phyloP scores from a whole-genome alignment of 1,284 basidiomycete genomes.

The Malassezia furfur region DNA sequence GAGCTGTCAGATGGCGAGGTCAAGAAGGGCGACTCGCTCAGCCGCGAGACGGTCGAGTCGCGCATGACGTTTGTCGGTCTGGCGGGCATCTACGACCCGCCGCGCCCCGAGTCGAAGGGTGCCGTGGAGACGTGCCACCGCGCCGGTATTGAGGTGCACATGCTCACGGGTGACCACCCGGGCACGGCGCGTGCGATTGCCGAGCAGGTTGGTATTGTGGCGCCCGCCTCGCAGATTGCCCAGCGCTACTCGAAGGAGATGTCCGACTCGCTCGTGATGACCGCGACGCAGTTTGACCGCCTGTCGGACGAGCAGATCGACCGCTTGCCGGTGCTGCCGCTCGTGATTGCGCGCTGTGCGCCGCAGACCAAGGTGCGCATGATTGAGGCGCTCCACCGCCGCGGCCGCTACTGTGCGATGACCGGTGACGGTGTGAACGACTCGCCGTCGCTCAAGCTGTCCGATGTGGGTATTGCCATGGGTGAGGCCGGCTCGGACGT shows the following conservation, averaged over 20 bases:
- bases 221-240: slow-evolving; percentile 38
- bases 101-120: slow-evolving; percentile 59
- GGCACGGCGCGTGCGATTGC: slow-evolving; percentile 50
- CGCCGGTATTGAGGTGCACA: slow-evolving; percentile 61
- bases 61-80: slow-evolving; percentile 59
- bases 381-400: slow-evolving; percentile 57
- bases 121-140: slow-evolving; percentile 59
- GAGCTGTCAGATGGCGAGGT: slow-evolving; percentile 25
- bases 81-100: slow-evolving; percentile 61
- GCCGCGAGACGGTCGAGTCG: slow-evolving; percentile 53
- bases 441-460: slow-evolving; percentile 45
- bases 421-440: slow-evolving; percentile 48
- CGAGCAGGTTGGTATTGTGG: slow-evolving; percentile 54
- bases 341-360: slow-evolving; percentile 57
- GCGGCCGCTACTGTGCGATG: slow-evolving; percentile 41
- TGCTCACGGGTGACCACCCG: slow-evolving; percentile 54
- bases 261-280: slow-evolving; percentile 49
- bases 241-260: slow-evolving; percentile 24
- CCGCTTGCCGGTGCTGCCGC: slow-evolving; percentile 53
- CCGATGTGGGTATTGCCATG: slow-evolving; percentile 47
- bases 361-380: slow-evolving; percentile 53
- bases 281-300: slow-evolving; percentile 59
- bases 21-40: slow-evolving; percentile 25
- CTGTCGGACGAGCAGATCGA: slow-evolving; percentile 59
- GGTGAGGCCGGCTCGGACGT: slow-evolving; percentile 41